Evolutionary conservation across 1,139 yeast genomes (phyloP).

Genomic region (Zygoascus meyerae): DNA sequence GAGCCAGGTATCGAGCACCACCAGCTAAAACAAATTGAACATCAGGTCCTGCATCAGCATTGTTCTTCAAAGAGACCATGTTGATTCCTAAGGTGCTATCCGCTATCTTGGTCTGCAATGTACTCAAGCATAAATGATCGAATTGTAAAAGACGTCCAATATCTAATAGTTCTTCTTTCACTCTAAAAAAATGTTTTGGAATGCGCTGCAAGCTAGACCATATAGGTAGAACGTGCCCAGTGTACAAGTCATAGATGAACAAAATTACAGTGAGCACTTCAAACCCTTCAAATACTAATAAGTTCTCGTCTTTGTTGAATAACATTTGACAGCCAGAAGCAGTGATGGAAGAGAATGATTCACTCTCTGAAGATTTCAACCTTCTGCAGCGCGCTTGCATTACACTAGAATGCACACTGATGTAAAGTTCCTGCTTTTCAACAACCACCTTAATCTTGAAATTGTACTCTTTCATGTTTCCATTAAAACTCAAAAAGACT

Average conservation of each 20-base stretch:
- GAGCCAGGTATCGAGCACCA: slow-evolving; percentile 38
- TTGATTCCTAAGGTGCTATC: slow-evolving; percentile 17
- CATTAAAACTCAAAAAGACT: background rate
- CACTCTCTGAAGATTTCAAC: background rate
- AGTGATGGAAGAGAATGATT: slow-evolving; percentile 6
- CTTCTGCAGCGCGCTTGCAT: slow-evolving; percentile 6
- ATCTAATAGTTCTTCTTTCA: slow-evolving; percentile 8
- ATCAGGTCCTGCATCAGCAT: slow-evolving; percentile 21
- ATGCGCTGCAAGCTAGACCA: slow-evolving; percentile 29
- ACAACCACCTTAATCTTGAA: slow-evolving; percentile 6
- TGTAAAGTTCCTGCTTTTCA: background rate
- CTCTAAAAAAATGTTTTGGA: background rate
- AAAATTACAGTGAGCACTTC: slow-evolving; percentile 33
- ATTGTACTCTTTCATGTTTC: background rate
- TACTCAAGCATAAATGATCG: slow-evolving; percentile 2
- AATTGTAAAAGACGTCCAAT: slow-evolving; percentile 9
- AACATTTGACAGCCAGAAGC: slow-evolving; percentile 4
- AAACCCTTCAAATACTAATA: slow-evolving; percentile 18
- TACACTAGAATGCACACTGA: slow-evolving; percentile 3
- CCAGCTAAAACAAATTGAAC: slow-evolving; percentile 38
- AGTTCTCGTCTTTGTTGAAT: background rate
- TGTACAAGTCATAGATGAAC: slow-evolving; percentile 43
- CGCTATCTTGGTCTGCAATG: background rate
- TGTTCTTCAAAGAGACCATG: slow-evolving; percentile 15
- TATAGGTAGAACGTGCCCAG: slow-evolving; percentile 39